Base-by-base conservation (phyloP, 1,284 basidiomycete species). In the Leccinum pachyderme region DNA sequence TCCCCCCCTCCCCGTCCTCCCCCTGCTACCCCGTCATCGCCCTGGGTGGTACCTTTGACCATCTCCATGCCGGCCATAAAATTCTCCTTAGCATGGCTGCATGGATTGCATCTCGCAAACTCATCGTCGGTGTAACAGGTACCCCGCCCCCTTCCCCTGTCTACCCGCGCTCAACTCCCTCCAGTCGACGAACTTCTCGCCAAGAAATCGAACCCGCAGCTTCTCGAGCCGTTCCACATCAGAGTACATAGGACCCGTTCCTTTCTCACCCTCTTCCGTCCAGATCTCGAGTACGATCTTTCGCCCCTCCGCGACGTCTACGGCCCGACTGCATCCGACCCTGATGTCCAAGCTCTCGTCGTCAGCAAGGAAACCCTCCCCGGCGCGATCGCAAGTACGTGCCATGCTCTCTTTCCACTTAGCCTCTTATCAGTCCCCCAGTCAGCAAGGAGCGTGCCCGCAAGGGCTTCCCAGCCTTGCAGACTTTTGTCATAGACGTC, bases 21-120 rank as follows among this genome's bases (percentile, higher is more conserved):
- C 64, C 75, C 13, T 57, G 65, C 25, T 79, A 77, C 60, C 80
- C 81, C 24, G 80, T 90, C 47, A 81, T 86, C 27, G 83, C 80
- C 3, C 71, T 84, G 7, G 82, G 83, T 7, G 82, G 66, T 61
- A 99, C 96, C 1, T 99, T 99, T 70, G 96, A 99, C 72, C 97
- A 99, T 69, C 81, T 99, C 15, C 96, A 99, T 70, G 86, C 94
- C 2, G 96, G 96, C 0, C 96, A 99, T 78, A 98, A 98, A 75
- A 95, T 99, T 57, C 81, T 99, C 35, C 81, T 99, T 5, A 92
- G 92, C 63, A 93, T 97, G 84, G 88, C 85, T 7, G 85, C 90
- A 2, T 93, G 91, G 79, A 83, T 98, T 56, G 80, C 93, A 1
- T 72, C 75, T 47, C 72, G 81, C 60, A 93, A 92, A 70, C 59